These are phyloP conservation scores for Fusarium sp. DNA, from an alignment of 2,329 filamentous ascomycete genomes.

Conservation along the genomic window DNA sequence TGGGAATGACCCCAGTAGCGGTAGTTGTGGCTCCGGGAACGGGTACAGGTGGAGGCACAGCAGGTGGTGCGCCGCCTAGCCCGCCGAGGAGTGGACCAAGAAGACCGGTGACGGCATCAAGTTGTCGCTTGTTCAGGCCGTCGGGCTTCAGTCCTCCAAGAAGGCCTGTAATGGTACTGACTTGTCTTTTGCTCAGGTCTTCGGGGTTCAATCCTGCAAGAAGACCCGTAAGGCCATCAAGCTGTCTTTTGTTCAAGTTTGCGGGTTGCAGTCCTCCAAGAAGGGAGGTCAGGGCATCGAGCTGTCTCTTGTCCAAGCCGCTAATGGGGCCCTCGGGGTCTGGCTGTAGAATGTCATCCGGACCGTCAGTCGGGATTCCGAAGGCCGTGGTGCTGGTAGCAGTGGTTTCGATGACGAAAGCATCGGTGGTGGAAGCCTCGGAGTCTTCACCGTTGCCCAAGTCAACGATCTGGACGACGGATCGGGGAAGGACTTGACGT, in stretches of 20 bases:
- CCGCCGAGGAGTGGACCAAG: neutral
- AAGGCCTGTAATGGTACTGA: neutral
- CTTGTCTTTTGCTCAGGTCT: neutral
- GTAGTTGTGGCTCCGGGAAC: neutral
- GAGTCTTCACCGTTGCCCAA: neutral
- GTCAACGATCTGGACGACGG: neutral
- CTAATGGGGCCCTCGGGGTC: neutral
- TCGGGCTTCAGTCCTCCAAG: neutral
- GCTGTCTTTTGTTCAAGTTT: neutral
- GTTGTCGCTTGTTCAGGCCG: neutral
- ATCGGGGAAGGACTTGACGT: neutral
- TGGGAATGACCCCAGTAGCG: neutral
- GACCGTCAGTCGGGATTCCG: neutral
- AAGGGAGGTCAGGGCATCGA: neutral
- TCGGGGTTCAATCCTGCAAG: neutral
- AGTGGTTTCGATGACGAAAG: neutral
- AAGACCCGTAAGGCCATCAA: neutral
- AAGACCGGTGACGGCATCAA: neutral
- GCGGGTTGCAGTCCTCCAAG: neutral
- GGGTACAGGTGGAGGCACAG: neutral
- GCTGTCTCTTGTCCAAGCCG: neutral
- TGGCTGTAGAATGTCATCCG: neutral
- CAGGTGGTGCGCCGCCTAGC: neutral
- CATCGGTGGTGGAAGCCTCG: neutral
- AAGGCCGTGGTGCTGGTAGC: neutral